Conservation (phyloP, 2,329 filamentous ascomycete genomes). For the Claviceps cyperi region DNA sequence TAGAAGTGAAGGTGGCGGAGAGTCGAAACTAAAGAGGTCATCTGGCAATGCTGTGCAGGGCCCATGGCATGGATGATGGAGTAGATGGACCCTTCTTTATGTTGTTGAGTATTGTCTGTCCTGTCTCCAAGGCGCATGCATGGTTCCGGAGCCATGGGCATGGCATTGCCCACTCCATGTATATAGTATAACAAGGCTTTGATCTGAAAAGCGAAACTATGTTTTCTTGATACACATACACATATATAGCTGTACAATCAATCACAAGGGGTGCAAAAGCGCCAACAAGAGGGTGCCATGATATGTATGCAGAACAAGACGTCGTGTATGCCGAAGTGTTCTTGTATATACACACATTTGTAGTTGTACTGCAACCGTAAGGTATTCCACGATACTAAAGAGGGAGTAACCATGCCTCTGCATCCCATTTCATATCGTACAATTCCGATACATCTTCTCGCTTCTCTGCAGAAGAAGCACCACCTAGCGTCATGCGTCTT, state of each 20-base stretch:
- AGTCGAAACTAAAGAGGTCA: too few species aligned
- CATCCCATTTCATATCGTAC: too few species aligned
- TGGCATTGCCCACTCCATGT: background rate
- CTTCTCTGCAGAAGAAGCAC: too few species aligned
- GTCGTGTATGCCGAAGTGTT: too few species aligned
- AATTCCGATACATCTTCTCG: too few species aligned
- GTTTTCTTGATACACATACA: background rate
- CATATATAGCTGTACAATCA: background rate
- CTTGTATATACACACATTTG: too few species aligned
- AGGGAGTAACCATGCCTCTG: too few species aligned
- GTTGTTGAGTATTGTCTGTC: background rate
- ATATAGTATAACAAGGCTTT: background rate
- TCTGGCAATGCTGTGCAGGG: too few species aligned
- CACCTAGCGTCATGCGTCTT: too few species aligned
- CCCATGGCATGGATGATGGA: too few species aligned
- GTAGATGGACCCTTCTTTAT: background rate
- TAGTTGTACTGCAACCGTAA: too few species aligned
- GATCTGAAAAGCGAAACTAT: background rate
- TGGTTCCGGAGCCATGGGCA: background rate
- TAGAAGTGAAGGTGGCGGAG: background rate
- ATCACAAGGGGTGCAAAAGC: background rate
- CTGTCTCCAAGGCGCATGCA: background rate
- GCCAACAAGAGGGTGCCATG: background rate
- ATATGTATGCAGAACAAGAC: background rate
- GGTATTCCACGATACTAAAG: too few species aligned